These are phyloP conservation scores for Tieghemiomyces parasiticus DNA, from an alignment of 192 early-diverging fungal genomes.

Conservation along the genomic window DNA sequence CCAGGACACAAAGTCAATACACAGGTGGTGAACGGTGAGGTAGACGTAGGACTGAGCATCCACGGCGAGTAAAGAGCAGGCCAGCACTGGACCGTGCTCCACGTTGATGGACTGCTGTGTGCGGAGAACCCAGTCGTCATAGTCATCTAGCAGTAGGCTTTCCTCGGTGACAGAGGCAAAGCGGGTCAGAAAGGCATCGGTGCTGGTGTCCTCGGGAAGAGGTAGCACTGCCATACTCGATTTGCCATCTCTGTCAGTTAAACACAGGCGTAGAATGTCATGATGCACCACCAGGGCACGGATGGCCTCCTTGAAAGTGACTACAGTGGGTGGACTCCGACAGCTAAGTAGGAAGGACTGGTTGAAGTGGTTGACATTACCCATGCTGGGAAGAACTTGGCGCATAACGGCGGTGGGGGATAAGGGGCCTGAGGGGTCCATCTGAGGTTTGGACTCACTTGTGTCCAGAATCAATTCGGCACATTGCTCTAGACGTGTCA, in stretches of 20 bases:
- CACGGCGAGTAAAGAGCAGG: constrained; percentile 10
- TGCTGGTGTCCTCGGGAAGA: background rate
- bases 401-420: too few species aligned
- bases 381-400: too few species aligned
- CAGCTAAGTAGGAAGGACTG: too few species aligned
- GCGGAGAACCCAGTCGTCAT: background rate
- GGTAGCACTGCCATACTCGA: background rate
- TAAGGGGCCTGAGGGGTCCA: too few species aligned
- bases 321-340: too few species aligned
- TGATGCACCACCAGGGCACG: too few species aligned
- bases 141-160: background rate
- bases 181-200: background rate
- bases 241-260: background rate
- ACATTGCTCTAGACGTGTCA: too few species aligned
- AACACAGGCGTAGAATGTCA: too few species aligned
- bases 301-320: too few species aligned
- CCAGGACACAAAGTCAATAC: constrained; percentile 21
- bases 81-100: background rate
- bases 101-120: background rate
- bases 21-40: constrained; percentile 18
- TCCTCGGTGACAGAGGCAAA: background rate
- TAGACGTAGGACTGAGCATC: constrained; percentile 11
- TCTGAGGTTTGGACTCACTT: too few species aligned
- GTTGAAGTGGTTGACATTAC: too few species aligned
- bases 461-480: too few species aligned